Percentiles rank a stretch among this genome's conserved stretches.
Evolutionary conservation across 345 rosid species (phyloP).

Genomic region (Dipteronia dyeriana): DNA sequence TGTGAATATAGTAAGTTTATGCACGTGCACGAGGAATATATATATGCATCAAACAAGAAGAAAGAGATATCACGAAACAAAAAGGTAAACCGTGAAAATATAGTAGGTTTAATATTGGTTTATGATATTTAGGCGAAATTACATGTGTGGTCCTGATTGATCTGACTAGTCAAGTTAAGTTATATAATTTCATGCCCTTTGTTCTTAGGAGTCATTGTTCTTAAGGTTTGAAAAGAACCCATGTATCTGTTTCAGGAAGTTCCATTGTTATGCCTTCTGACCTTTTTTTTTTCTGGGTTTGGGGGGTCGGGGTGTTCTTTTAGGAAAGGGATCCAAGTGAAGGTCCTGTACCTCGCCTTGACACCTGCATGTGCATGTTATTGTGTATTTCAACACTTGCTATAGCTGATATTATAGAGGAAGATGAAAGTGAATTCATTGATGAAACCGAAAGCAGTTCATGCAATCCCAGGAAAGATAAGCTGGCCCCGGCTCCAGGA

Average conservation of each 20-base stretch:
- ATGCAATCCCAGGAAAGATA: constrained; percentile 52
- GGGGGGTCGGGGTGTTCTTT: constrained; percentile 15
- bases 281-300: not conserved
- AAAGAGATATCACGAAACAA: not conserved
- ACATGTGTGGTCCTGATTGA: constrained; percentile 2
- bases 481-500: constrained; percentile 49
- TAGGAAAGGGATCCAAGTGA: constrained; percentile 92
- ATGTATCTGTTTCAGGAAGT: not conserved
- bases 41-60: not conserved
- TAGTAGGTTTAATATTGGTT: not conserved
- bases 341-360: constrained; percentile 88
- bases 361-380: constrained; percentile 82
- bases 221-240: not conserved
- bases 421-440: constrained; percentile 76
- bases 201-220: not conserved
- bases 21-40: not conserved
- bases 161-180: not conserved
- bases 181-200: not conserved
- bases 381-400: constrained; percentile 76
- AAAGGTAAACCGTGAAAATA: not conserved
- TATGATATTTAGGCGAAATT: not conserved
- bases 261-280: constrained; percentile 3
- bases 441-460: constrained; percentile 48
- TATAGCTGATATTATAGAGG: constrained; percentile 80
- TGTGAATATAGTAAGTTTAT: not conserved